Percentiles rank a stretch among this genome's conserved stretches.
These are phyloP conservation scores for Stenogyne calaminthoides DNA, from an alignment of 305 asterid species.

Conservation along the genomic window DNA sequence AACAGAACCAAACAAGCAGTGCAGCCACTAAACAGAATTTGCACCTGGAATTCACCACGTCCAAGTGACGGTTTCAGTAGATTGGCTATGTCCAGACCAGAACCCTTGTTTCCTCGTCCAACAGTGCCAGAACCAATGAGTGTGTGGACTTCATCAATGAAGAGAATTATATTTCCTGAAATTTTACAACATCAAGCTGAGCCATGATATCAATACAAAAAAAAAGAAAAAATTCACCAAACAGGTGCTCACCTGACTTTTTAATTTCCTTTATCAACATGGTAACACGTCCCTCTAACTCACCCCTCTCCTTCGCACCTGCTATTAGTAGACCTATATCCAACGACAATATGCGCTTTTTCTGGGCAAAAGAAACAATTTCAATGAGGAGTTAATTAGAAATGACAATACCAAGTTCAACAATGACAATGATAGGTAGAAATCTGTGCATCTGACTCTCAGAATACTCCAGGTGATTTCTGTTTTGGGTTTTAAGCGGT, in stretches of 20 bases:
- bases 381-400: not conserved
- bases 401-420: constrained; percentile 9
- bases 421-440: constrained; percentile 25
- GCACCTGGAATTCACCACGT: constrained; percentile 91
- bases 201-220: constrained; percentile 32
- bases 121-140: constrained; percentile 93
- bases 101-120: constrained; percentile 89
- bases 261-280: constrained; percentile 74
- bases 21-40: constrained; percentile 33
- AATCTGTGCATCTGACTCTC: constrained; percentile 30
- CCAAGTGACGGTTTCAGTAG: constrained; percentile 94
- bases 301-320: constrained; percentile 99
- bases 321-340: constrained; percentile 89
- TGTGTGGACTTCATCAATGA: constrained; percentile 96
- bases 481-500: no score
- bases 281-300: constrained; percentile 89
- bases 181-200: constrained; percentile 40
- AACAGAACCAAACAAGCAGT: constrained; percentile 7
- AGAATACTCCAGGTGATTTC: not conserved
- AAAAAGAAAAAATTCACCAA: constrained; percentile 25
- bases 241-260: constrained; percentile 82
- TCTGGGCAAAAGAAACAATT: constrained; percentile 55
- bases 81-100: constrained; percentile 95
- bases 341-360: constrained; percentile 81
- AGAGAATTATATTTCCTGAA: constrained; percentile 91